Conservation (phyloP, 768 basidiomycete genomes). For the Xerocomellus intermedius region DNA sequence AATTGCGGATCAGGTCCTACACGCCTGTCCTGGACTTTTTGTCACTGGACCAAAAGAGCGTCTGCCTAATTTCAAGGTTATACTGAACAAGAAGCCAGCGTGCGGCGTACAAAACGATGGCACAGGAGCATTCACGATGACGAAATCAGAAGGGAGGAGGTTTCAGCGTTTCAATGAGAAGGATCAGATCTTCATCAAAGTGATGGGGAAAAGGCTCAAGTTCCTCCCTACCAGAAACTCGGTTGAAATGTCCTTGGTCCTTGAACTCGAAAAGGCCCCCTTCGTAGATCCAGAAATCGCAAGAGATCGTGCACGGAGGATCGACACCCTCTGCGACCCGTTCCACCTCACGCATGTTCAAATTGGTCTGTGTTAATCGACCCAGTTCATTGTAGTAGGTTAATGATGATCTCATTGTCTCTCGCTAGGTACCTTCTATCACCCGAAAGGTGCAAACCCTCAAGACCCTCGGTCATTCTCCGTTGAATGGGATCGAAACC, state of each 20-base stretch:
- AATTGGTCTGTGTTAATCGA: slow-evolving; percentile 49
- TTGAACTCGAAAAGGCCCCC: slow-evolving; percentile 51
- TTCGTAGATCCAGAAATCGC: slow-evolving; percentile 56
- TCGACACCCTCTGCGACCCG: slow-evolving; percentile 42
- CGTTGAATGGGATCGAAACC: slow-evolving; percentile 64
- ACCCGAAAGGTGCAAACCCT: slow-evolving; percentile 19
- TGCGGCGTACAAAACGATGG: slow-evolving; percentile 62
- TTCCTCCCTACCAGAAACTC: slow-evolving; percentile 16
- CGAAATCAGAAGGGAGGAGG: slow-evolving; percentile 36
- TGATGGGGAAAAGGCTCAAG: slow-evolving; percentile 41
- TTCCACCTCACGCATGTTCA: slow-evolving; percentile 63
- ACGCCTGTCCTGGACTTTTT: slow-evolving; percentile 35
- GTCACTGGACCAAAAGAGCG: slow-evolving; percentile 22
- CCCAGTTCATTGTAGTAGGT: background rate
- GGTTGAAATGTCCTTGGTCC: slow-evolving; percentile 16
- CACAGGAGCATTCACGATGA: slow-evolving; percentile 36
- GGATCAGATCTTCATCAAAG: slow-evolving; percentile 38
- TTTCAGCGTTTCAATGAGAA: slow-evolving; percentile 46
- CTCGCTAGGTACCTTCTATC: slow-evolving; percentile 29
- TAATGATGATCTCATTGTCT: background rate
- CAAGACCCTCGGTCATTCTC: slow-evolving; percentile 56
- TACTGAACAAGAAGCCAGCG: slow-evolving; percentile 45
- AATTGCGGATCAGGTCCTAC: slow-evolving; percentile 52
- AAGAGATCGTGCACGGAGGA: slow-evolving; percentile 45
- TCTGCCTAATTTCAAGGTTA: slow-evolving; percentile 60